Conservation (phyloP, 176 grass and related monocot genomes). For the Dactylis glomerata region DNA sequence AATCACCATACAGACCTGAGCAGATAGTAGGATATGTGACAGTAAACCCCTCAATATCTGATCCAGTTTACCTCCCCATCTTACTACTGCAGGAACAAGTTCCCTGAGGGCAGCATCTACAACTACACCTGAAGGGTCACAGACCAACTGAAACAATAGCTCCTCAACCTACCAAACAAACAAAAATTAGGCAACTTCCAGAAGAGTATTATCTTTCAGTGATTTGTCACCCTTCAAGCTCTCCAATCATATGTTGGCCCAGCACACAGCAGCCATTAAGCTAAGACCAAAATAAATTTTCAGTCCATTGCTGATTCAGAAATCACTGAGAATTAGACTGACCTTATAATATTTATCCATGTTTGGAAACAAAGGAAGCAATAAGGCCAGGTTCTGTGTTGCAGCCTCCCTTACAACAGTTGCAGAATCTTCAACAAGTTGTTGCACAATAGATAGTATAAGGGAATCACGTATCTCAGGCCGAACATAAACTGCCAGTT, state of each 20-base stretch:
- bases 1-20: conserved; percentile 58
- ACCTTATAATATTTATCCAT: conserved; percentile 97
- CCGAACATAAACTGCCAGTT: conserved; percentile 83
- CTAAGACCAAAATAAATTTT: conserved; percentile 49
- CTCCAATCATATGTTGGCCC: conserved; percentile 23
- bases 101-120: conserved; percentile 83
- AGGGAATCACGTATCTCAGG: conserved; percentile 95
- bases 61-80: conserved; percentile 92
- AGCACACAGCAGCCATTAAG: conserved; percentile 40
- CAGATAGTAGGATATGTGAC: conserved; percentile 74
- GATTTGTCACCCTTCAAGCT: conserved; percentile 17
- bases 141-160: conserved; percentile 89
- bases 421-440: conserved; percentile 92
- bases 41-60: conserved; percentile 82
- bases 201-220: conserved; percentile 28
- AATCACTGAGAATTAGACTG: conserved; percentile 51
- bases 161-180: conserved; percentile 80
- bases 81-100: conserved; percentile 85
- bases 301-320: conserved; percentile 41
- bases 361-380: conserved; percentile 92
- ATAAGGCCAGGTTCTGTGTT: conserved; percentile 79
- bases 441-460: conserved; percentile 97
- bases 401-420: conserved; percentile 90
- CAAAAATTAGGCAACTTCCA: conserved; percentile 28
- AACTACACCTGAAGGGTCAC: conserved; percentile 83